These are phyloP conservation scores for Paramarasmius palmivorus DNA, from an alignment of 1,284 basidiomycete species.

Conservation along the genomic window DNA sequence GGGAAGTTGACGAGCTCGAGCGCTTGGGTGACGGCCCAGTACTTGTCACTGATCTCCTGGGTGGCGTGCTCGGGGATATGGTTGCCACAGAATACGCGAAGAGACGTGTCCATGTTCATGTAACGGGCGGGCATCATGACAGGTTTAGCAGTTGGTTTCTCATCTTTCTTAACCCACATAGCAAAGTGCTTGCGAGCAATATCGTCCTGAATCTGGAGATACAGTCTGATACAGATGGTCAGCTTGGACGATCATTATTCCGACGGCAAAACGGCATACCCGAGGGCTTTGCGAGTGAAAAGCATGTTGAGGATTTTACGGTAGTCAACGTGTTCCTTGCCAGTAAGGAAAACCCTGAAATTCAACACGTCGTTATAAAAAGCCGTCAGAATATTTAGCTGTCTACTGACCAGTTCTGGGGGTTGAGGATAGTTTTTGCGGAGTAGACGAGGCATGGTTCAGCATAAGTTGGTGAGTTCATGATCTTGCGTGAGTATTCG, in stretches of 20 bases:
- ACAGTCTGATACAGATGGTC: constrained; percentile 58
- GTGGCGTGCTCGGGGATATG: constrained; percentile 85
- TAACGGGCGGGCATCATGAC: constrained; percentile 93
- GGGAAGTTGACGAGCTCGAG: constrained; percentile 99
- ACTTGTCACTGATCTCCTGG: constrained; percentile 86
- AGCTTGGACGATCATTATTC: constrained; percentile 7
- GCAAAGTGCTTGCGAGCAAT: constrained; percentile 82
- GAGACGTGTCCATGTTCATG: constrained; percentile 97
- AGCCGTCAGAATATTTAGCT: not conserved
- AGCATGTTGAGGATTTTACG: constrained; percentile 89
- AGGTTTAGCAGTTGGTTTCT: constrained; percentile 50
- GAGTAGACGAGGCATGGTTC: constrained; percentile 95
- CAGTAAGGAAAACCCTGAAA: constrained; percentile 91
- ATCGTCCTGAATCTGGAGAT: constrained; percentile 84
- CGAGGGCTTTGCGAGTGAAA: constrained; percentile 92
- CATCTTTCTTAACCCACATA: constrained; percentile 67
- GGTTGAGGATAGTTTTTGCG: constrained; percentile 85
- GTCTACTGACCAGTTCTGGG: constrained; percentile 83
- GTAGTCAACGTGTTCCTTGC: constrained; percentile 93
- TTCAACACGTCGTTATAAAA: constrained; percentile 7
- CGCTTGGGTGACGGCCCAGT: constrained; percentile 94
- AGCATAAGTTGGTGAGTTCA: constrained; percentile 87
- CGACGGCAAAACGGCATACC: constrained; percentile 46
- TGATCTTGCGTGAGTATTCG: constrained; percentile 87
- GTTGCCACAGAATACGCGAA: constrained; percentile 91